Percentiles rank a stretch among this genome's conserved stretches.
phyloP scores from a whole-genome alignment of 1,284 basidiomycete species.

The Athelia psychrophila region DNA sequence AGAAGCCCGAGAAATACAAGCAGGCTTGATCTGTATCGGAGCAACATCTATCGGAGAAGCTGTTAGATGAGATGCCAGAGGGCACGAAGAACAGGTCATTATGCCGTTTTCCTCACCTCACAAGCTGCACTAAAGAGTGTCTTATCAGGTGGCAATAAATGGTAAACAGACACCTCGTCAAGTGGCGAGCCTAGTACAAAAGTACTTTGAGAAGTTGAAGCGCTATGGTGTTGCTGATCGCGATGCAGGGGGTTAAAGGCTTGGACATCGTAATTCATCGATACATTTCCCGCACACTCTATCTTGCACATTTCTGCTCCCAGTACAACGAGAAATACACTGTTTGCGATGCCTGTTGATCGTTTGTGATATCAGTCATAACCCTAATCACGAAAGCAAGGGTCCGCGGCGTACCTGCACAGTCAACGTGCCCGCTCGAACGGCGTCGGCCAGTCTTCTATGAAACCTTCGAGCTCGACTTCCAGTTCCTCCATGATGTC shows the following conservation, averaged over 20 bases:
- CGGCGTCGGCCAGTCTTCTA: too few species aligned
- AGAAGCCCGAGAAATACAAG: slow-evolving; percentile 70
- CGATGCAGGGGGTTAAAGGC: neutral
- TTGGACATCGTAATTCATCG: too few species aligned
- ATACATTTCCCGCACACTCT: too few species aligned
- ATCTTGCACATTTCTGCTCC: too few species aligned
- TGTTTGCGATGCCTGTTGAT: too few species aligned
- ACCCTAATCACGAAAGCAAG: too few species aligned
- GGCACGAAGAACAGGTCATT: slow-evolving; percentile 71
- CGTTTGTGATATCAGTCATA: too few species aligned
- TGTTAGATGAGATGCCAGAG: slow-evolving; percentile 71
- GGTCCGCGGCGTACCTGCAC: neutral
- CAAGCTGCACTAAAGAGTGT: neutral
- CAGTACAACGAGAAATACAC: too few species aligned
- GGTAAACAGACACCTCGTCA: slow-evolving; percentile 72
- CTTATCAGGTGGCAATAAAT: slow-evolving; percentile 65
- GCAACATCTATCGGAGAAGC: slow-evolving; percentile 68
- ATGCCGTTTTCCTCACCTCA: neutral
- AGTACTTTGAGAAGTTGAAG: slow-evolving; percentile 81
- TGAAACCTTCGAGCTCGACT: too few species aligned
- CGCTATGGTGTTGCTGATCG: slow-evolving; percentile 37
- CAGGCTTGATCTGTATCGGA: slow-evolving; percentile 72
- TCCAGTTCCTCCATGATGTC: too few species aligned
- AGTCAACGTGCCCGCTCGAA: neutral
- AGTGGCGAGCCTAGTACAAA: slow-evolving; percentile 83